Base-by-base conservation (phyloP, 1,139 yeast genomes). In the Saccharomyces hybrid region DNA sequence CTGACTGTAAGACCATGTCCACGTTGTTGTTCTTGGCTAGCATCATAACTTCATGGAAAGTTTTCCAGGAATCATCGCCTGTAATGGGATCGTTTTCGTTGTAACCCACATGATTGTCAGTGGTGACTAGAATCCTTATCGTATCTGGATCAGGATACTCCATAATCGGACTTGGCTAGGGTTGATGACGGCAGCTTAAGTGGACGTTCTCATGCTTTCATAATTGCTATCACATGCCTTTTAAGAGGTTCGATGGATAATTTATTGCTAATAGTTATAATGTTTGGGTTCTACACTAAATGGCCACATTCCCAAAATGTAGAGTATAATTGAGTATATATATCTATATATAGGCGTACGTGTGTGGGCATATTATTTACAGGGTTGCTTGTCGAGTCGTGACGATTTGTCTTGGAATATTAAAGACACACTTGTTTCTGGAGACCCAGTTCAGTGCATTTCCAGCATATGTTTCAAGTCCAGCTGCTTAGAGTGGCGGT, bases 41-140 rank as follows among this genome's bases (percentile, higher is more conserved):
- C 77, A 90, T 81, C 34, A 31, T 31, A 57, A 89, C 82, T 71
- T 93, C 99, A 55, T 87, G 82, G 66, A 93, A 93, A 0, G 96
- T 88, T 54, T 72, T 78, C 85, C 96, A 87, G 1, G 96, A 82
- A 67, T 93, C 99, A 62, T 88, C 86, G 1, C 97, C 96, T 29
- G 96, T 78, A 9, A 93, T 83, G 0, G 96, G 93, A 67, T 93
- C 99, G 48, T 80, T 80, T 66, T 93, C 99, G 57, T 83, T 83
- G 67, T 84, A 91, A 1, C 99, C 99, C 32, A 93, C 96, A 75
- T 93, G 99, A 67, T 93, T 93, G 66, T 93, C 99, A 1, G 99
- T 90, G 1, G 99, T 90, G 21, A 93, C 73, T 42, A 93, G 79
- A 24, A 93, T 80, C 48, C 88, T 73, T 16, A 91, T 81, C 0